These are phyloP conservation scores for Ceratocystis destructans DNA, from an alignment of 2,329 filamentous ascomycete genomes.

Conservation along the genomic window DNA sequence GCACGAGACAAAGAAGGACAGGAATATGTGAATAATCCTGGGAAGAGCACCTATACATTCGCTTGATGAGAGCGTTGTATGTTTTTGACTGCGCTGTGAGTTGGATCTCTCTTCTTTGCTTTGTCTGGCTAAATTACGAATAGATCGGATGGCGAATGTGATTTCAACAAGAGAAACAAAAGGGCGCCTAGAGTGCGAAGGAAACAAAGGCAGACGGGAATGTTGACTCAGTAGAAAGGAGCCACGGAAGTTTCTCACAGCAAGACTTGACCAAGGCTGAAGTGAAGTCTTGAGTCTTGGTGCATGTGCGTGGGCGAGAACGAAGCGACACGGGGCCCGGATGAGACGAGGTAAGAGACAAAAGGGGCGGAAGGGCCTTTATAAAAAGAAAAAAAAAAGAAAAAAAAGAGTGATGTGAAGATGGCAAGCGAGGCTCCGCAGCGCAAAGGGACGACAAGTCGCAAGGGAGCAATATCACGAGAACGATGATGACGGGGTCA, in stretches of 20 bases:
- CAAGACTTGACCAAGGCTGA: not conserved
- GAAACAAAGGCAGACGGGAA: not conserved
- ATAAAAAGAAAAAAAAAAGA: not conserved
- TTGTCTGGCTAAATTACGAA: not conserved
- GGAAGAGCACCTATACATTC: not conserved
- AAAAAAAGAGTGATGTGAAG: no score
- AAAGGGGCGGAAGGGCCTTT: not conserved
- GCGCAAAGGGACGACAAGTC: not conserved
- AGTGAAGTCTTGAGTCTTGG: not conserved
- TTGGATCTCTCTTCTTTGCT: not conserved
- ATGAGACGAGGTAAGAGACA: not conserved
- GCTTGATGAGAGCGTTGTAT: not conserved
- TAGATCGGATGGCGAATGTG: no score
- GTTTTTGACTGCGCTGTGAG: not conserved
- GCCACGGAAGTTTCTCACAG: not conserved
- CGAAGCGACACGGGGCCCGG: not conserved
- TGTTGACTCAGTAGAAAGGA: not conserved
- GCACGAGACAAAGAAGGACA: not conserved
- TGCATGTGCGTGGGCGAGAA: no score
- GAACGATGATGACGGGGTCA: not conserved
- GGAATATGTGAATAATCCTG: not conserved
- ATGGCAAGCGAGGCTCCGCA: no score
- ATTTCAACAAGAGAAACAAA: not conserved
- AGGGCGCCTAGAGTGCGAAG: not conserved
- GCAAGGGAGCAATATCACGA: not conserved